These are phyloP conservation scores for Suillus lakei DNA, from an alignment of 768 basidiomycete species.

Conservation along the genomic window DNA sequence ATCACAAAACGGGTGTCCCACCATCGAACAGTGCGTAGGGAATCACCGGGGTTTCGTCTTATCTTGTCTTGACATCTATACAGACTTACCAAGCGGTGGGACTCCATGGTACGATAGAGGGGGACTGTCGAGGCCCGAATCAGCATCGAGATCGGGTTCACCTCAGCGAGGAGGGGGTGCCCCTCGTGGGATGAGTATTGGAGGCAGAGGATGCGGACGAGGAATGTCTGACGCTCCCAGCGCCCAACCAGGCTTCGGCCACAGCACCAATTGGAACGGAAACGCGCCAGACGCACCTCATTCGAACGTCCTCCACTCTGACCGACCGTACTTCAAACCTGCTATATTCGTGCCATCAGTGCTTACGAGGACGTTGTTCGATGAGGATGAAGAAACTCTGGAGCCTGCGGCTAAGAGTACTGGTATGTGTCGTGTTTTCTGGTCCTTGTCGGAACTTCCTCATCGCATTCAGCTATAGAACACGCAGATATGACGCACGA, in stretches of 20 bases:
- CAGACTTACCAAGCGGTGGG: slow-evolving; percentile 12
- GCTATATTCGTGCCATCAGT: slow-evolving; percentile 69
- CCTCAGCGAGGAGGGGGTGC: slow-evolving; percentile 4
- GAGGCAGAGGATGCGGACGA: slow-evolving; percentile 29
- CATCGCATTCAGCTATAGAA: background rate
- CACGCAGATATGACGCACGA: background rate
- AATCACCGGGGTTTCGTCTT: background rate
- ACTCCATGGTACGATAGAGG: too few species aligned
- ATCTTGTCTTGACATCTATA: slow-evolving; percentile 11
- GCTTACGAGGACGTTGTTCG: slow-evolving; percentile 54
- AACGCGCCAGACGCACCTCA: slow-evolving; percentile 49
- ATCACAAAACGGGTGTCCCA: slow-evolving; percentile 28
- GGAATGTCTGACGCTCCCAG: slow-evolving; percentile 9
- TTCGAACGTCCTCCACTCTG: slow-evolving; percentile 59
- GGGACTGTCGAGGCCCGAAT: too few species aligned
- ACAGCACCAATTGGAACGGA: background rate
- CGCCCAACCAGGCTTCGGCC: slow-evolving; percentile 16
- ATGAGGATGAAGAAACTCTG: slow-evolving; percentile 62
- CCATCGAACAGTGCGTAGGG: slow-evolving; percentile 27
- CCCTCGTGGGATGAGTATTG: slow-evolving; percentile 8
- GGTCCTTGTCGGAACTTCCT: background rate
- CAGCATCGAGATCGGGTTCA: too few species aligned
- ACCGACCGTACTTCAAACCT: slow-evolving; percentile 66
- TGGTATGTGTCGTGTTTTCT: too few species aligned
- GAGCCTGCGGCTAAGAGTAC: slow-evolving; percentile 55